Conservation (phyloP, 1,284 basidiomycete species). For the Sporisorium iseilematis-ciliati region DNA sequence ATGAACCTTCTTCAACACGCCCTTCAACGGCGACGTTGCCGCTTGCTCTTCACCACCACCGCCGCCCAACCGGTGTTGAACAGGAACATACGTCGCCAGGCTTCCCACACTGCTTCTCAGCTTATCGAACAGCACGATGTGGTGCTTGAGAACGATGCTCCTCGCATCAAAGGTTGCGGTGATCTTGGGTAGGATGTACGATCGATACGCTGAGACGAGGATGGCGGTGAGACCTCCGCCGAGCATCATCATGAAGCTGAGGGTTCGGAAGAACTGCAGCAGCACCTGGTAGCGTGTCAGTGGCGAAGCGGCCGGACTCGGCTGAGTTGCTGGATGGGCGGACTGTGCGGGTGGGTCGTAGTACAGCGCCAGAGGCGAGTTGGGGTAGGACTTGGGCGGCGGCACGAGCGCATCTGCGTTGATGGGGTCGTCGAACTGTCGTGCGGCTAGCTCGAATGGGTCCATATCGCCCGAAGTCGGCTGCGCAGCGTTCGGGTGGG, state of each 20-base stretch:
- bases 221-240: slow-evolving; percentile 61
- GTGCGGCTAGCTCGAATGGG: slow-evolving; percentile 49
- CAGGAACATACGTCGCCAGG: slow-evolving; percentile 38
- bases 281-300: slow-evolving; percentile 62
- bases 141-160: slow-evolving; percentile 53
- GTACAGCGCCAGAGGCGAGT: slow-evolving; percentile 64
- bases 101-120: slow-evolving; percentile 31
- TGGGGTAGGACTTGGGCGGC: slow-evolving; percentile 59
- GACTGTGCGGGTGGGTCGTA: slow-evolving; percentile 29
- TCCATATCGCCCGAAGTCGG: slow-evolving; percentile 18
- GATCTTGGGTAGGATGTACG: slow-evolving; percentile 60
- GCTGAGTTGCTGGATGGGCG: not conserved
- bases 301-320: slow-evolving; percentile 23
- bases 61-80: slow-evolving; percentile 16
- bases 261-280: slow-evolving; percentile 59
- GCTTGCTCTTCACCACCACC: slow-evolving; percentile 5
- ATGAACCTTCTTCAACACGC: slow-evolving; percentile 58
- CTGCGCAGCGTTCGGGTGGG: slow-evolving; percentile 7
- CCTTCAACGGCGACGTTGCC: slow-evolving; percentile 25
- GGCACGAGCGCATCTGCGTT: slow-evolving; percentile 27
- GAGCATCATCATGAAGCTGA: slow-evolving; percentile 62
- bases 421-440: slow-evolving; percentile 60
- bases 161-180: slow-evolving; percentile 58
- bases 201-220: slow-evolving; percentile 54
- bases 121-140: slow-evolving; percentile 52